Evolutionary conservation across 192 early-diverging fungal species (phyloP), one percentile per base, ranked within the genome.

Genomic region (Kickxella alabastrina): DNA sequence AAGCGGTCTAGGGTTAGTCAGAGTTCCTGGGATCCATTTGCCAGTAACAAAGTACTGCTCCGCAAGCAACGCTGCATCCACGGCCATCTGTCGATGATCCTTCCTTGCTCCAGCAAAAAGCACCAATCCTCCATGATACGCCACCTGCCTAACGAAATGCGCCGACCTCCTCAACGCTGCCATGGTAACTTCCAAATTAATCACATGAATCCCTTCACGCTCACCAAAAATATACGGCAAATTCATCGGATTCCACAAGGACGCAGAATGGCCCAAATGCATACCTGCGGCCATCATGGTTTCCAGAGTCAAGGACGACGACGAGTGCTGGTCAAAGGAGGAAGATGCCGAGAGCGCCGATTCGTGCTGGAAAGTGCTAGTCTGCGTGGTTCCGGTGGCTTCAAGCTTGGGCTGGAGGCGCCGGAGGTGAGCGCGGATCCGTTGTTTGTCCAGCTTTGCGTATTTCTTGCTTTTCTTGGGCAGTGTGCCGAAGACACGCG

Each of bases 101-200:
- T 82, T 80, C 10, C 89, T 78, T 9, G 87, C 87, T 4, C 90
- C 93, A 8, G 90, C 78, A 65, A 98, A 98, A 43, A 96, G 38
- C 39, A 98, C 82, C 40, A 82, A 82, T 6, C 94, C 92, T 25
- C 89, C 92, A 14, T 82, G 58, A 31, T 79, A 65, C 23, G 90
- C 84, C 4, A 94, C 83, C 22, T 83, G 80, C 17, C 81, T 60
- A 9, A 82, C 80, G 17, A 94, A 80, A 36, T 80, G 81, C 44
- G 83, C 82, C 5, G 95, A 91, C 34, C 93, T 81, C 25, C 93
- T 79, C 21, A 98, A 78, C 28, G 84, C 79, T 3, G 84, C 83
- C 49, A 96, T 64, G 1, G 95, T 95, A 34, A 92, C 87, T 52
- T 98, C 93, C 40, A 93, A 65, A 61, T 98, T 93, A 76, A 98